Conservation (phyloP, 2,329 filamentous ascomycete species). For the Ilyonectria destructans region DNA sequence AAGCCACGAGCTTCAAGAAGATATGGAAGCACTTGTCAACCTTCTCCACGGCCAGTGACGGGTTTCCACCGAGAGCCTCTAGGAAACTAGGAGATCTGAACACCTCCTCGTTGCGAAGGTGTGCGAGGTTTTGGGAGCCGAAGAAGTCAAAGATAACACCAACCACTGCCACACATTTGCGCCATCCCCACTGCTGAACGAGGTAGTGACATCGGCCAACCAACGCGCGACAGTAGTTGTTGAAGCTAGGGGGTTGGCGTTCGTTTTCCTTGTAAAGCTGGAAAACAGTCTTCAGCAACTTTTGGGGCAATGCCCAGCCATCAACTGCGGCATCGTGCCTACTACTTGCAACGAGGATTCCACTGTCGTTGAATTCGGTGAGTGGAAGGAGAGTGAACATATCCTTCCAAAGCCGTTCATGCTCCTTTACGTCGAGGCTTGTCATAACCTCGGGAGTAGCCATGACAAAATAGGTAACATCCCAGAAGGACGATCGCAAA, state of each 20-base stretch:
- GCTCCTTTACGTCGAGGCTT: conserved; percentile 60
- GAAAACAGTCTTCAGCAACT: conserved; percentile 71
- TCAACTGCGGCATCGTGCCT: conserved; percentile 58
- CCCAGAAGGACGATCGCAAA: conserved; percentile 73
- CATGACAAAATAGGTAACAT: conserved; percentile 65
- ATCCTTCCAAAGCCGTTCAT: conserved; percentile 72
- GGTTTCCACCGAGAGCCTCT: conserved; percentile 65
- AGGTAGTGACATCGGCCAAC: conserved; percentile 75
- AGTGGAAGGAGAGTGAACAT: conserved; percentile 76
- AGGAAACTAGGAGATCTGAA: conserved; percentile 75
- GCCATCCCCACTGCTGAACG: conserved; percentile 78
- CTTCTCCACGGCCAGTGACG: conserved; percentile 66
- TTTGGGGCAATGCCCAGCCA: conserved; percentile 75
- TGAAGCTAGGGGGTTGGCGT: conserved; percentile 74
- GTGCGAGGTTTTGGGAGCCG: conserved; percentile 72
- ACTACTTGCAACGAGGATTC: conserved; percentile 60
- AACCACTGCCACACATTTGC: conserved; percentile 70
- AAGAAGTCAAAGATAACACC: conserved; percentile 80
- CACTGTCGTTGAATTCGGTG: conserved; percentile 71
- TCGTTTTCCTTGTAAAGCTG: conserved; percentile 70
- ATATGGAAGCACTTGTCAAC: conserved; percentile 78
- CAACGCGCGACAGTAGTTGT: conserved; percentile 75
- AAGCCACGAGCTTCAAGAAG: conserved; percentile 75
- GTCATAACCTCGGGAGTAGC: conserved; percentile 53
- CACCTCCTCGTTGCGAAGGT: conserved; percentile 77